Conservation (phyloP, 2,329 filamentous ascomycete species). For the Aspergillus flavus region DNA sequence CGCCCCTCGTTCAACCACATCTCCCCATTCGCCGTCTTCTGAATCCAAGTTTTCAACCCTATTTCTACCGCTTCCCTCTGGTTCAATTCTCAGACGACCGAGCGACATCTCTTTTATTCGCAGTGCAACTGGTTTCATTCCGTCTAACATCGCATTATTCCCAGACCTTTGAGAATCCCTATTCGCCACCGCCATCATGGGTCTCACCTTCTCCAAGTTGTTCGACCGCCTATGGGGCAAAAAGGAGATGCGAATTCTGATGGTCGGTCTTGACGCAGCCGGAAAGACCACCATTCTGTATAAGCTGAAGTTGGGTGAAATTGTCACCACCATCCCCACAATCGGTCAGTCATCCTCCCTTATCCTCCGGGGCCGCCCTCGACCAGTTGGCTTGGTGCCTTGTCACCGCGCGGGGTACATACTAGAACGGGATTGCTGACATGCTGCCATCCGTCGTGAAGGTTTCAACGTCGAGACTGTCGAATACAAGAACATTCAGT, state of each 20-base stretch:
- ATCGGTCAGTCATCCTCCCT: constrained; percentile 68
- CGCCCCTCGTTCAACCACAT: constrained; percentile 10
- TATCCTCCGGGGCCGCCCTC: constrained; percentile 10
- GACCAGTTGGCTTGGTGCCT: neutral
- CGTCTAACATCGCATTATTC: constrained; percentile 22
- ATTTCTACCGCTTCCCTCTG: neutral
- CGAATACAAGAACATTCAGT: constrained; percentile 99
- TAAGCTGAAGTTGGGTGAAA: constrained; percentile 98
- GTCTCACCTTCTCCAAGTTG: constrained; percentile 95
- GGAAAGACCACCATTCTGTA: constrained; percentile 99
- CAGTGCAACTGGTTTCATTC: constrained; percentile 7
- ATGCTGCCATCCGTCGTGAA: constrained; percentile 38
- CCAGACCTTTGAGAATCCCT: constrained; percentile 24
- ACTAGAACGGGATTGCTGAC: constrained; percentile 16
- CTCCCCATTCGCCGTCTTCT: constrained; percentile 8
- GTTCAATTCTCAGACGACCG: neutral
- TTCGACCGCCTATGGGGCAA: constrained; percentile 97
- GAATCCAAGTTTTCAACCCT: neutral
- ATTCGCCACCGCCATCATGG: constrained; percentile 69
- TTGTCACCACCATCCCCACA: constrained; percentile 98
- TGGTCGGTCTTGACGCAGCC: constrained; percentile 98
- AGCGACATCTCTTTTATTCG: neutral
- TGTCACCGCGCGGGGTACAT: neutral
- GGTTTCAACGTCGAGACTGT: constrained; percentile 99
- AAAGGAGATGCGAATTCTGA: constrained; percentile 99